Evolutionary conservation across 2,329 filamentous ascomycete species (phyloP), one percentile per base, ranked within the genome.

Genomic region (Kalaharituber pfeilii): DNA sequence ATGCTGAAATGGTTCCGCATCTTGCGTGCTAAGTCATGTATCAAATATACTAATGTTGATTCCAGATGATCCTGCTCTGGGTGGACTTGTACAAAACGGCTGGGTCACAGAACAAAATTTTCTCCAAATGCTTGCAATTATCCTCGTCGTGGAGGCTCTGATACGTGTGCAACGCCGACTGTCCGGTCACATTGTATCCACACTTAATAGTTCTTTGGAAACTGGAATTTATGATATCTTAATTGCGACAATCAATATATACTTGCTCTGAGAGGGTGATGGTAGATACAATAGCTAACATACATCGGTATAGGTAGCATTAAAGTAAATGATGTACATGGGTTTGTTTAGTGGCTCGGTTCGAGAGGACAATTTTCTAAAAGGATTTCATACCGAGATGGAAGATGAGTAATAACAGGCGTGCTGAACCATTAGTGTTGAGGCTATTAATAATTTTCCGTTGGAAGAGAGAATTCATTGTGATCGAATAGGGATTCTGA

Each of bases 71-170:
- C n/a, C n/a, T 45, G 29, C 39, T 47, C 26, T 57, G n/a, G 36
- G 57, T 42, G 18, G 51, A 49, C 51, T 54, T 13, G 49, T 56
- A 24, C 54, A 51, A 52, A 56, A 58, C 54, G 54, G 54, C 7
- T 56, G 49, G 5, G 9, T 59, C 49, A 59, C 51, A 1, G 56
- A 58, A 47, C 50, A 15, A 45, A 56, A 56, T 36, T 56, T 59
- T 51, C 57, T 58, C 28, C 13, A 54, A 18, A 58, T 58, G 51
- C 54, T 59, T 45, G 53, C 36, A 29, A 58, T 56, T 26, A 11
- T 51, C 18, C 30, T 28, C 15, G 49, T 15, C 5, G 15, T 4
- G 13, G 29, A 27, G 49, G 49, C 26, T 20, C 50, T 18, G 15
- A 24, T 42, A 26, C 54, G 56, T 8, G 56, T 56, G 49, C 54